Evolutionary conservation across 768 basidiomycete genomes (phyloP).

Genomic region (Goffeauzyma gilvescens): DNA sequence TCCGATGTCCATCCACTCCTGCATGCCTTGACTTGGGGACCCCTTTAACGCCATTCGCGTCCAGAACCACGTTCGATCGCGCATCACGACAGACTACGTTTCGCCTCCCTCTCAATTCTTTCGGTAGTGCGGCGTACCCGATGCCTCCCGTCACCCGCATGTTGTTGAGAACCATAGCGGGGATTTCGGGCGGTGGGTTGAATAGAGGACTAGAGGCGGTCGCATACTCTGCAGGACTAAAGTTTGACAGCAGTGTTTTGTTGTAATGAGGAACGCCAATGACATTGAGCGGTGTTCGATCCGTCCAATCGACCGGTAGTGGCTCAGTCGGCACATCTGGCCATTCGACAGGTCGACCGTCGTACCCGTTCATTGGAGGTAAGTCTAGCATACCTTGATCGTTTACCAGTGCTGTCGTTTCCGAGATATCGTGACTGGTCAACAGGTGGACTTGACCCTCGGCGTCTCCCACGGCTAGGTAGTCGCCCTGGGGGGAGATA

Average conservation of each 20-base stretch:
- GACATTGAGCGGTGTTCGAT: constrained; percentile 69
- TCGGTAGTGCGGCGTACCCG: constrained; percentile 72
- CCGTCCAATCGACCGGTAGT: constrained; percentile 60
- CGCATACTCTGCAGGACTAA: constrained; percentile 27
- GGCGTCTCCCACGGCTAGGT: constrained; percentile 78
- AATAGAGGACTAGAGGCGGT: constrained; percentile 39
- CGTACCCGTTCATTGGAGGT: constrained; percentile 67
- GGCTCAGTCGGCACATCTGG: constrained; percentile 51
- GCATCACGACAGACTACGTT: constrained; percentile 46
- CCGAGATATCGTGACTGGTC: constrained; percentile 46
- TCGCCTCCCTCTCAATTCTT: constrained; percentile 62
- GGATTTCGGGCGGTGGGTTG: constrained; percentile 53
- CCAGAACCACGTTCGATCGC: constrained; percentile 1
- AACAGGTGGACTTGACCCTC: constrained; percentile 67
- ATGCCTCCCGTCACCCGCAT: constrained; percentile 80
- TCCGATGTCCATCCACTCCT: constrained; percentile 11
- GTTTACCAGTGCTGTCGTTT: constrained; percentile 25
- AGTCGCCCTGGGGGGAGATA: constrained; percentile 69
- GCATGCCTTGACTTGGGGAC: background rate
- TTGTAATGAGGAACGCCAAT: constrained; percentile 79
- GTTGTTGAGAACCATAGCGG: constrained; percentile 50
- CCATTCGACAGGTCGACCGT: constrained; percentile 60
- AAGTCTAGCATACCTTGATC: constrained; percentile 13
- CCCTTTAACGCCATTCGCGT: background rate
- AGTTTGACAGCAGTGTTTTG: constrained; percentile 49